Conservation (phyloP, 768 basidiomycete genomes). For the Gloeostereum incarnatum region DNA sequence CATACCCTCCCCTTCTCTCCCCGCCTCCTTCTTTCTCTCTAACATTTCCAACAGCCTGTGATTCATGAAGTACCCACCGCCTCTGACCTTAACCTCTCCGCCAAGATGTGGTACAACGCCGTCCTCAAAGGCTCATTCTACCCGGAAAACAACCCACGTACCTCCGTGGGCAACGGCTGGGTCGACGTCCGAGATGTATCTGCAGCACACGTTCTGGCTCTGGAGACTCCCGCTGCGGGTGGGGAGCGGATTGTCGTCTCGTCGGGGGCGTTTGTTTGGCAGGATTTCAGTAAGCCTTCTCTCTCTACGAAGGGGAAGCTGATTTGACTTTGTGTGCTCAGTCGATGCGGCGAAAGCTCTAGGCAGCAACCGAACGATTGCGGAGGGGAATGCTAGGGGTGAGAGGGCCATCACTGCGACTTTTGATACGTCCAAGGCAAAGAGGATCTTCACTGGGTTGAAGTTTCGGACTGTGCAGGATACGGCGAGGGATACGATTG, state of each 20-base stretch:
- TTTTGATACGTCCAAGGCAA: no score
- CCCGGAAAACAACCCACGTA: conserved; percentile 15
- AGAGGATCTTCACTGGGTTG: no score
- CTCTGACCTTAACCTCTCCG: conserved; percentile 25
- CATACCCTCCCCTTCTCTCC: conserved; percentile 3
- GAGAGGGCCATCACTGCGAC: no score
- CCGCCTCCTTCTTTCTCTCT: no score
- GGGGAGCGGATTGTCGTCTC: conserved; percentile 44
- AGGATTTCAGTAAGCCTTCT: conserved; percentile 13
- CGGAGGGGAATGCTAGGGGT: no score
- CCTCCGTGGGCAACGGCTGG: conserved; percentile 18
- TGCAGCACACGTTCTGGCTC: conserved; percentile 38
- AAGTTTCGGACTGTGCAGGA: no score
- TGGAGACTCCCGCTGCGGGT: conserved; percentile 36
- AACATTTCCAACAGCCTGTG: conserved; percentile 19
- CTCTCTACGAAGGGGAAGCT: no score
- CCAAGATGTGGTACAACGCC: conserved; percentile 20
- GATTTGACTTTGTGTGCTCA: neutral
- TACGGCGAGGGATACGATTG: no score
- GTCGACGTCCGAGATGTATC: conserved; percentile 43
- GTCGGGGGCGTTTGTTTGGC: conserved; percentile 16
- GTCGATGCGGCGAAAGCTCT: conserved; percentile 7
- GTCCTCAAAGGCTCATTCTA: conserved; percentile 12
- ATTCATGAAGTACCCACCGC: conserved; percentile 22
- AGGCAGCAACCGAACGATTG: no score